phyloP scores from a whole-genome alignment of 352 stramenopile genomes.

The Phytopythium montanum region DNA sequence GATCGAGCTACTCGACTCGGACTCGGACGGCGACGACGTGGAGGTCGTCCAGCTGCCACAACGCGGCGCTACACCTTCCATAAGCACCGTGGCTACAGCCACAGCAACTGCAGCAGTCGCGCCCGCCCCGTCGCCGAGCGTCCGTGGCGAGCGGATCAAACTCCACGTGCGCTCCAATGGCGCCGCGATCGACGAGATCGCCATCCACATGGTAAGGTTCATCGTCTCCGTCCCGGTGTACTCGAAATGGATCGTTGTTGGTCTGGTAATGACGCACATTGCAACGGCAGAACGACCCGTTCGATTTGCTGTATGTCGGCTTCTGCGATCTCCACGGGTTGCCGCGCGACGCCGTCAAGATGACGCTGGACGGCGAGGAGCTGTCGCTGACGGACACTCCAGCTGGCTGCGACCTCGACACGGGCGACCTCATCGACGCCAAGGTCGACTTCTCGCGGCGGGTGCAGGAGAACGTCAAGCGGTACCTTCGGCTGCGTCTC shows the following conservation, averaged over 20 bases:
- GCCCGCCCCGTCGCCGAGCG: neutral
- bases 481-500: slow-evolving; percentile 48
- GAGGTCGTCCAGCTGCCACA: slow-evolving; percentile 7
- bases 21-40: slow-evolving; percentile 33
- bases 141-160: slow-evolving; percentile 47
- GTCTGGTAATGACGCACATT: neutral
- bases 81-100: neutral
- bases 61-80: neutral
- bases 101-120: slow-evolving; percentile 4
- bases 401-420: slow-evolving; percentile 36
- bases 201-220: slow-evolving; percentile 43
- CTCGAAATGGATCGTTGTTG: neutral
- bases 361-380: slow-evolving; percentile 53
- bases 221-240: neutral
- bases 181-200: slow-evolving; percentile 41
- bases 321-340: slow-evolving; percentile 67
- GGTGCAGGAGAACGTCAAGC: slow-evolving; percentile 40
- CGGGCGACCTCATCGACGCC: slow-evolving; percentile 63
- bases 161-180: slow-evolving; percentile 65
- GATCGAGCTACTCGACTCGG: slow-evolving; percentile 58
- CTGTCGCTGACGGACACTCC: slow-evolving; percentile 29
- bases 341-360: slow-evolving; percentile 48
- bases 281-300: slow-evolving; percentile 49
- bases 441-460: slow-evolving; percentile 71
- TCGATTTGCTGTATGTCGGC: slow-evolving; percentile 53